Conservation (phyloP, 2,329 filamentous ascomycete species). For the Pseudocercospora macadamiae region DNA sequence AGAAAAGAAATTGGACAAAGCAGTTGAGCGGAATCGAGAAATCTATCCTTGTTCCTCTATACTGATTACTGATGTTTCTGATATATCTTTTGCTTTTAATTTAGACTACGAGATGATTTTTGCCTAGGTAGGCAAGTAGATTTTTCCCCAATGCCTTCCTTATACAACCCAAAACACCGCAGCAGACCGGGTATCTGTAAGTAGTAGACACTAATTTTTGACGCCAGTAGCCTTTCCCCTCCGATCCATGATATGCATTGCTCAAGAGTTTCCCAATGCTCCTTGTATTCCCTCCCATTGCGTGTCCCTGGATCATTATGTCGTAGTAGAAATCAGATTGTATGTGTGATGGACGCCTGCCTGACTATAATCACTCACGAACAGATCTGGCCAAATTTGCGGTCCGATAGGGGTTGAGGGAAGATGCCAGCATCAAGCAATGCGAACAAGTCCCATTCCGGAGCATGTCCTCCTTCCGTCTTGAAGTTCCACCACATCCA, state of each 20-base stretch:
- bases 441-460: slow-evolving; percentile 58
- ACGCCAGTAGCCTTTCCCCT: background rate
- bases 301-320: background rate
- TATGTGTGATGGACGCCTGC: no score
- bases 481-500: slow-evolving; percentile 66
- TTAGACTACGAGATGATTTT: background rate
- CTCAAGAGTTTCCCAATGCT: no score
- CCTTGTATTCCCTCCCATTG: background rate
- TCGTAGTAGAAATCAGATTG: no score
- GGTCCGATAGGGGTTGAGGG: slow-evolving; percentile 46
- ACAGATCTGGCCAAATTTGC: slow-evolving; percentile 36
- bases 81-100: background rate
- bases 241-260: background rate
- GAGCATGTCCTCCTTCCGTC: slow-evolving; percentile 47
- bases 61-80: no score
- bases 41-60: no score
- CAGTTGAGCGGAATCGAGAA: no score
- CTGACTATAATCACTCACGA: no score
- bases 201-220: no score
- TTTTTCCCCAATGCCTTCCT: no score
- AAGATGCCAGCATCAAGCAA: slow-evolving; percentile 57
- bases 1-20: no score
- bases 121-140: background rate
- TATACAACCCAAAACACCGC: background rate
- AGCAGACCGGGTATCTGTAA: slow-evolving; percentile 1